Conservation (phyloP, 2,329 filamentous ascomycete genomes). For the Chrysoporthe cubensis region DNA sequence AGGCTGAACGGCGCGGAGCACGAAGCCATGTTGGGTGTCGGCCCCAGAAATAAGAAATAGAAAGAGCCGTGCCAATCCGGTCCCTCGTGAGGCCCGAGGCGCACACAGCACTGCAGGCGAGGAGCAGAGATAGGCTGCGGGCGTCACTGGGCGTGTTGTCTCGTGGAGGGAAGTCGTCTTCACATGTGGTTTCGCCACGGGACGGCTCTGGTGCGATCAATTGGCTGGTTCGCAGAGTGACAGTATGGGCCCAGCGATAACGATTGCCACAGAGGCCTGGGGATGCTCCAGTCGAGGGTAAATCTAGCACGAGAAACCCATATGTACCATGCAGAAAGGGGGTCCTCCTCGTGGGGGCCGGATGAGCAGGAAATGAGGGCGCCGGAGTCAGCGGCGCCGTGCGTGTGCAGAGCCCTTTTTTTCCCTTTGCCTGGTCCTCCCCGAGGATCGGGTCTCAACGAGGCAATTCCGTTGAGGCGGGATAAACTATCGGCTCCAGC, state of each 20-base stretch:
- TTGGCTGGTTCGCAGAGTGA: background rate
- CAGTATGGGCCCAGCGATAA: background rate
- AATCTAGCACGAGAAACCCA: background rate
- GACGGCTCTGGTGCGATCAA: background rate
- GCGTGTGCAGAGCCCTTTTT: background rate
- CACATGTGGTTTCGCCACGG: constrained; percentile 8
- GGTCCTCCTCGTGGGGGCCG: background rate
- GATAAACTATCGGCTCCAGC: background rate
- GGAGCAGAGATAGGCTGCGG: background rate
- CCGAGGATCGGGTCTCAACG: background rate
- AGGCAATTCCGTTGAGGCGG: constrained; percentile 15
- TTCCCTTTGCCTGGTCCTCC: background rate
- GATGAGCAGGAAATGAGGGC: constrained; percentile 1
- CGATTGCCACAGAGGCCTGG: background rate
- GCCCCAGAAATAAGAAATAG: constrained; percentile 13
- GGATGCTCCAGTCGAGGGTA: background rate
- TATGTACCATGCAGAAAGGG: background rate
- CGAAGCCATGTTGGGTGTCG: constrained; percentile 22
- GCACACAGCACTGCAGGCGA: background rate
- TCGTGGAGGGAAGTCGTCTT: background rate
- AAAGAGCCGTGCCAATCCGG: background rate
- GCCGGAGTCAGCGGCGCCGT: background rate
- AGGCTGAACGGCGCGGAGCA: constrained; percentile 17
- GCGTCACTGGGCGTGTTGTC: background rate
- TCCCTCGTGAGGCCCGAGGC: background rate